phyloP scores from a whole-genome alignment of 345 rosid species.

The Salix caprea region DNA sequence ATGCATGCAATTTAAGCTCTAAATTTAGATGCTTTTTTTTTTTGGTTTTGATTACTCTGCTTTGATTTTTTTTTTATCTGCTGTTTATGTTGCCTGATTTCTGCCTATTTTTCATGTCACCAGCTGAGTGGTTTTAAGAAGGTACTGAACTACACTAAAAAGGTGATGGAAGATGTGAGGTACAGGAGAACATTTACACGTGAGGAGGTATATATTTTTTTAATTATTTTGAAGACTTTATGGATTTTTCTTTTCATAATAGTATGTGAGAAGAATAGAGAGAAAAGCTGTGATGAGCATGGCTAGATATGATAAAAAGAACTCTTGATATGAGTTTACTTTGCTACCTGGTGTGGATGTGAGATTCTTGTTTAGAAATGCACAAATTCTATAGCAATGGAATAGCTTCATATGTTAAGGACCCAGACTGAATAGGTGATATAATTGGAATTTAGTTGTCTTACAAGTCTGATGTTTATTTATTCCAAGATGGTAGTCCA shows the following conservation, averaged over 20 bases:
- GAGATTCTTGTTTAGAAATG: not conserved
- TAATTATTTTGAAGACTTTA: not conserved
- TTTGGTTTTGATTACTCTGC: not conserved
- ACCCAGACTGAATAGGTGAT: not conserved
- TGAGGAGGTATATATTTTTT: slow-evolving; percentile 64
- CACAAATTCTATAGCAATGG: not conserved
- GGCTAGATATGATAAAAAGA: not conserved
- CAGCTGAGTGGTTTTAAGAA: slow-evolving; percentile 98
- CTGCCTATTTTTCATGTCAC: slow-evolving; percentile 19
- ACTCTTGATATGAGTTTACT: not conserved
- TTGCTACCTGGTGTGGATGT: not conserved
- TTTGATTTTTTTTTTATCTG: not conserved
- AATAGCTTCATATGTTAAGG: not conserved
- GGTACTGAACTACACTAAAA: slow-evolving; percentile 91
- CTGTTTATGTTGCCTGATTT: slow-evolving; percentile 6
- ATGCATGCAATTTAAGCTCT: not conserved
- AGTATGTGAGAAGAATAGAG: not conserved
- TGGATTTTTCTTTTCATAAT: slow-evolving; percentile 3
- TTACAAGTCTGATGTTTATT: not conserved
- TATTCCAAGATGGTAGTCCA: not conserved
- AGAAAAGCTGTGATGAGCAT: not conserved
- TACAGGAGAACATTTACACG: slow-evolving; percentile 72
- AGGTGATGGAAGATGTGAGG: slow-evolving; percentile 77
- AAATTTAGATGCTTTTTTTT: not conserved
- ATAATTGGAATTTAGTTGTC: not conserved